These are phyloP conservation scores for Vitis cinerea DNA, from an alignment of 164 flowering plant species.

Conservation along the genomic window DNA sequence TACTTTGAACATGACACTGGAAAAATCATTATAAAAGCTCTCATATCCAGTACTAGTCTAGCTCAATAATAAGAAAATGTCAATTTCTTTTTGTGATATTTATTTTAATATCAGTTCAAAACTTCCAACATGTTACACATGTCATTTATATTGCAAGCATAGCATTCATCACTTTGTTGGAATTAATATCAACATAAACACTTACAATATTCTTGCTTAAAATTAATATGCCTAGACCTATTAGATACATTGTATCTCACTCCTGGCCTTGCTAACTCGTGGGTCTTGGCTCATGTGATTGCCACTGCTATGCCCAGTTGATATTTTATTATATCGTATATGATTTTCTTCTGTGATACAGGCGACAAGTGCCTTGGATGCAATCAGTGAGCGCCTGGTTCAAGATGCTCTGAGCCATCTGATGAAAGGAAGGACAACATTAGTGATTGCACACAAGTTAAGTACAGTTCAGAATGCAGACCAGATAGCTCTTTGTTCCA, in stretches of 20 bases:
- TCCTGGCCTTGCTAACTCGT: not conserved
- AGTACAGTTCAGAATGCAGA: conserved; percentile 97
- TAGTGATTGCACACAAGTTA: conserved; percentile 93
- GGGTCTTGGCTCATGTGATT: not conserved
- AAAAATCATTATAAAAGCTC: not conserved
- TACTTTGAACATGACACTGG: not conserved
- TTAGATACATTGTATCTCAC: not conserved
- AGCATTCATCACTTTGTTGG: too few species aligned
- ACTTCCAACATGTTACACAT: too few species aligned
- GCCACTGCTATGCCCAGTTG: not conserved
- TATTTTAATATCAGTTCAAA: too few species aligned
- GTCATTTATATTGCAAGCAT: too few species aligned
- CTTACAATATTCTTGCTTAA: too few species aligned
- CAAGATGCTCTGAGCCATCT: conserved; percentile 82
- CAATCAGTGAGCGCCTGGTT: conserved; percentile 85
- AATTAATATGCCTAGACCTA: not conserved
- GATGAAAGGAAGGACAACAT: conserved; percentile 89
- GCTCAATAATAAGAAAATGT: too few species aligned
- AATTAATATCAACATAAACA: too few species aligned
- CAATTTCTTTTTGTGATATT: too few species aligned
- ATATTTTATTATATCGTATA: not conserved
- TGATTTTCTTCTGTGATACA: conserved; percentile 22
- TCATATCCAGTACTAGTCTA: too few species aligned
- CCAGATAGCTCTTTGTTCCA: conserved; percentile 87
- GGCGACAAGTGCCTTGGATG: conserved; percentile 97